Base-by-base conservation (phyloP, 176 grass and related monocot species). In the Lolium rigidum region DNA sequence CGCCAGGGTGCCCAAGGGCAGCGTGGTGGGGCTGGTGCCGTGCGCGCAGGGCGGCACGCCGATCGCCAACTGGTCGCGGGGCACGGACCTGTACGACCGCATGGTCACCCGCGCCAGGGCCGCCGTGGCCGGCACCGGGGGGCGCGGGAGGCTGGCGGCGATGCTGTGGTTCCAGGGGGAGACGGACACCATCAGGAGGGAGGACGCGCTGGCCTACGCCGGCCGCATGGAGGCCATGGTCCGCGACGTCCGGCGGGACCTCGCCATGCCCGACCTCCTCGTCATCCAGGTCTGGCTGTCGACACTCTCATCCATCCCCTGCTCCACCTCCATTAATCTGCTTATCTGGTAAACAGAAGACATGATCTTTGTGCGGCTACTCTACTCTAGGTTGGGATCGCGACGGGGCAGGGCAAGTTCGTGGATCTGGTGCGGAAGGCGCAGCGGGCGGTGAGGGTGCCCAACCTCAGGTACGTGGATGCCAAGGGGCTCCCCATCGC, bases 341-440 rank as follows among this genome's bases (percentile, higher is more conserved):
- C 31, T n/a, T n/a, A n/a, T n/a, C n/a, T n/a, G n/a, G n/a, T n/a
- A n/a, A n/a, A n/a, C n/a, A n/a, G n/a, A n/a, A 35, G 31, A 35
- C 31, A 35, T 35, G 31, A 35, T 35, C 31, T 35, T 35, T 35
- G 31, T 35, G 31, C 2, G 31, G 31, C 31, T 35, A 35, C 31
- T 35, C 31, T 35, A 35, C n/a, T n/a, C n/a, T n/a, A n/a, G 31
- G 92, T 95, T 1, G 96, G 91, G 4, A 81, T 98, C 20, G 96
- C 96, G 60, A 95, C 96, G 7, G 96, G 93, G 18, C 93, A 98
- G 88, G 96, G 96, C 8, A 88, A 76, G 56, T 95, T 89, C 91
- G 31, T 88, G 10, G 76, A 89, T 4, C 66, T 47, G 17, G 93
- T 95, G 31, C 76, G 96, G 89, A 25, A 74, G 0, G 93, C 89